Base-by-base conservation (phyloP, 441 rosid genomes). In the Breynia disticha region DNA sequence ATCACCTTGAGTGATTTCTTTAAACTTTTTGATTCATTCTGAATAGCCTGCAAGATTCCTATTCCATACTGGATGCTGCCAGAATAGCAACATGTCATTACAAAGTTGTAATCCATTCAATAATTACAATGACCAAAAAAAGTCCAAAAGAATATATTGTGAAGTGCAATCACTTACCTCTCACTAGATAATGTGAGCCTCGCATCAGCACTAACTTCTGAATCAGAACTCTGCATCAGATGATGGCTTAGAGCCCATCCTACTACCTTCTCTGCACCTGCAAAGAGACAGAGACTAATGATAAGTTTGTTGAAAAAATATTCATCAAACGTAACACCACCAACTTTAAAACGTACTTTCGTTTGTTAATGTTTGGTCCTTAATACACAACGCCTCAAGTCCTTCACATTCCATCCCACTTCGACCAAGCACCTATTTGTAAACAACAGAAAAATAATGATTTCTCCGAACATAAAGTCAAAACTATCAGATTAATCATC, bases 201-300 rank as follows among this genome's bases (percentile, higher is more conserved):
- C 39, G 74, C 72, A 52, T 82, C 80, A 43, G 70, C 60, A 65
- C 15, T 39, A 2, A 39, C 32, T 24, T 79, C 75, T 24, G 77
- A 73, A 56, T 76, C 85, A 65, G 83, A 75, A 70, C 83, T 81
- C 67, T 72, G 77, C 87, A 78, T 82, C 67, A 84, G 57, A 76
- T 90, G 82, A 70, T 81, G 79, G 77, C 95, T 76, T 57, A 87
- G 54, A 61, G 88, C 96, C 97, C 91, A 90, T 57, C 91, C 91
- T 63, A 84, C 62, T 46, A 90, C 78, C 77, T 81, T 87, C 70
- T 90, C 97, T 54, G 88, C 90, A 71, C 83, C 97, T 87, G 77
- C 53, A 62, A 60, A 39, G 46, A 54, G n/a, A n/a, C n/a, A n/a
- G n/a, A 70, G 46, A 63, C 52, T 22, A 50, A 64, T 22, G 59